These are phyloP conservation scores for Silene noctiflora DNA, from an alignment of 179 eudicot species.

Conservation along the genomic window DNA sequence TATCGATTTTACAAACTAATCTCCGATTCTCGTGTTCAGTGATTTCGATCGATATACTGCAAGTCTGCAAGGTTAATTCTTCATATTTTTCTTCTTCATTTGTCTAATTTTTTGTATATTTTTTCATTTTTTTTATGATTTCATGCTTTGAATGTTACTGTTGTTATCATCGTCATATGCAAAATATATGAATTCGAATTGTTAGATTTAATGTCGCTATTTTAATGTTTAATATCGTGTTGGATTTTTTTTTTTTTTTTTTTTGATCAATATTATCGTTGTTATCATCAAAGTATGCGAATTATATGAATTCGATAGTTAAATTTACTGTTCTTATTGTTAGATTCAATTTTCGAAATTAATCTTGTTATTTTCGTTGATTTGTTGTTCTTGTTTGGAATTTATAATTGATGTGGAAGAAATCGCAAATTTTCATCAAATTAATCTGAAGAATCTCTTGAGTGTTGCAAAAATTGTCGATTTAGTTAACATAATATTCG, in stretches of 20 bases:
- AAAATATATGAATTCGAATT: too few species aligned
- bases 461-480: too few species aligned
- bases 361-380: not conserved
- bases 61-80: not conserved
- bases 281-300: not conserved
- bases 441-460: too few species aligned
- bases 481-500: too few species aligned
- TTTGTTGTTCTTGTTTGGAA: not conserved
- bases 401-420: not conserved
- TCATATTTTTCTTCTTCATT: not conserved
- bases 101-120: not conserved
- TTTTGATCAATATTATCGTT: too few species aligned
- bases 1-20: not conserved
- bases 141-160: not conserved
- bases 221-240: too few species aligned
- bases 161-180: too few species aligned
- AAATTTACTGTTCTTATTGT: too few species aligned
- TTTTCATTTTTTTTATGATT: not conserved
- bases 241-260: too few species aligned
- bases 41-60: conserved; percentile 4
- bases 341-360: not conserved
- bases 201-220: too few species aligned
- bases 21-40: not conserved
- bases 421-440: too few species aligned
- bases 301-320: not conserved